These are phyloP conservation scores for Onygena corvina DNA, from an alignment of 2,329 filamentous ascomycete species.

Conservation along the genomic window DNA sequence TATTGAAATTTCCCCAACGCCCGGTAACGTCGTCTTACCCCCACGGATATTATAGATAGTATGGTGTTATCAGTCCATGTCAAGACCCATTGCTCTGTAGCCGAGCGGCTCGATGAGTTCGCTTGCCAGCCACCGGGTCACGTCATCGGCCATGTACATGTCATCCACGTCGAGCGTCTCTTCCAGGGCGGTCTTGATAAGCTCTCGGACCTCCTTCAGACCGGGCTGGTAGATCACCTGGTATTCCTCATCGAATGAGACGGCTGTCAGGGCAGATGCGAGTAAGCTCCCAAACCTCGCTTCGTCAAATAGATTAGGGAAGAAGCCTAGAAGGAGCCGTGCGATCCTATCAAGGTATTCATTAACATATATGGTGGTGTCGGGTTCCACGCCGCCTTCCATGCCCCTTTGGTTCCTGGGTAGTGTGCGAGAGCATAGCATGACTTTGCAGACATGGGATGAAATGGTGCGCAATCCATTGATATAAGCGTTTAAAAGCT, in stretches of 20 bases:
- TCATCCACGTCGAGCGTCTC: constrained; percentile 24
- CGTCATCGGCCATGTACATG: constrained; percentile 26
- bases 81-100: constrained; percentile 4
- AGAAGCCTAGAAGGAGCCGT: constrained; percentile 30
- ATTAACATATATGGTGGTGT: constrained; percentile 11
- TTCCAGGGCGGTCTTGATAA: constrained; percentile 26
- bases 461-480: constrained; percentile 31
- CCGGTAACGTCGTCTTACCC: not conserved
- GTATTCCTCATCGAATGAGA: constrained; percentile 13
- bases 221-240: constrained; percentile 11
- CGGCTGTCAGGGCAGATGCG: constrained; percentile 14
- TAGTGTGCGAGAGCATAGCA: constrained; percentile 23
- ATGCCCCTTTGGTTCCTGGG: constrained; percentile 2
- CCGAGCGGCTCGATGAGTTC: constrained; percentile 17
- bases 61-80: not conserved
- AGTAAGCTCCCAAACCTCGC: constrained; percentile 29
- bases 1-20: too few species aligned
- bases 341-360: constrained; percentile 29
- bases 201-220: constrained; percentile 20
- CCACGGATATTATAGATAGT: not conserved
- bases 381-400: constrained; percentile 3
- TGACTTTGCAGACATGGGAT: constrained; percentile 24
- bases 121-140: constrained; percentile 32
- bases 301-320: constrained; percentile 29
- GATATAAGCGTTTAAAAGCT: constrained; percentile 32